Evolutionary conservation across 2,329 filamentous ascomycete genomes (phyloP).

Genomic region (Parascedosporium putredinis): DNA sequence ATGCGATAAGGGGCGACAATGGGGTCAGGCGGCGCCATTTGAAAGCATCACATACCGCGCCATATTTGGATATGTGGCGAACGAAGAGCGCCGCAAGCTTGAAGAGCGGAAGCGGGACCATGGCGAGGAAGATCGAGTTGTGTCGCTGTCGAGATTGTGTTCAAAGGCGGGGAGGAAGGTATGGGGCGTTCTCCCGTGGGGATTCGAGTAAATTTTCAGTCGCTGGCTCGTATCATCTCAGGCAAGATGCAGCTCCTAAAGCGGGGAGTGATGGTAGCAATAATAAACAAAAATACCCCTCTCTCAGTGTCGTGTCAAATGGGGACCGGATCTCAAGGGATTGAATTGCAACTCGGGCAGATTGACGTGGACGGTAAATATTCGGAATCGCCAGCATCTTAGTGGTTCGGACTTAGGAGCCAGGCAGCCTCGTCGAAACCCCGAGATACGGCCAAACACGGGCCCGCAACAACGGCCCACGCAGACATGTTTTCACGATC

Average conservation of each 20-base stretch:
- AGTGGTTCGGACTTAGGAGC: background rate
- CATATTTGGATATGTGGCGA: conserved; percentile 58
- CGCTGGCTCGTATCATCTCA: background rate
- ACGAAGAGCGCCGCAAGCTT: conserved; percentile 56
- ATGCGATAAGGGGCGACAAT: no score
- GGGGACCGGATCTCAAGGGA: no score
- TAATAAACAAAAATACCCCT: background rate
- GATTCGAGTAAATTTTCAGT: background rate
- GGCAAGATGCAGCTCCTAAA: background rate
- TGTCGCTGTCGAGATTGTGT: no score
- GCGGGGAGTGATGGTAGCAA: background rate
- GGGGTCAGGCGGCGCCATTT: no score
- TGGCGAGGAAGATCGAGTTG: conserved; percentile 25
- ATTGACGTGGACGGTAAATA: conserved; percentile 1
- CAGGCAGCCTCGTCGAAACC: background rate
- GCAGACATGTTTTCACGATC: no score
- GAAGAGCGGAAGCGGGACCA: conserved; percentile 58
- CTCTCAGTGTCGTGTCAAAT: background rate
- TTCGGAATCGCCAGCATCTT: background rate
- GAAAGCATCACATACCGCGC: conserved; percentile 41
- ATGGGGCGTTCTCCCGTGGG: background rate
- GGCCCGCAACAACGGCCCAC: no score
- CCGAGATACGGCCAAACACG: no score
- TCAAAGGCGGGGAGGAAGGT: no score
- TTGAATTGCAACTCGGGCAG: background rate